These are phyloP conservation scores for Entonaema liquescens DNA, from an alignment of 495 filamentous ascomycete species.

Conservation along the genomic window DNA sequence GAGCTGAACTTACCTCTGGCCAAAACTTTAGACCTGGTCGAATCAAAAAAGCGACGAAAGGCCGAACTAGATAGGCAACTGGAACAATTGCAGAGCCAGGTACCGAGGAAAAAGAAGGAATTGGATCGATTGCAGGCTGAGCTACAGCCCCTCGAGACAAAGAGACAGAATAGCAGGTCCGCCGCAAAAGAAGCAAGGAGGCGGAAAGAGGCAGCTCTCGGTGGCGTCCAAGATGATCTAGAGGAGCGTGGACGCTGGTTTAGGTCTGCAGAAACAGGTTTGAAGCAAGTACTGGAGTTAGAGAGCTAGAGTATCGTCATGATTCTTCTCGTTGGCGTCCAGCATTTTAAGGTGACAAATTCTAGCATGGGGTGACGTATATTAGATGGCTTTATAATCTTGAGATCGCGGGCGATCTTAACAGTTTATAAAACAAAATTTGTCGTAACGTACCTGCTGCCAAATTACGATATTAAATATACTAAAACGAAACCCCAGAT, in stretches of 20 bases:
- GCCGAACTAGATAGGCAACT: constrained; percentile 73
- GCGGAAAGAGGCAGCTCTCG: constrained; percentile 72
- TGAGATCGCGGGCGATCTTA: too few species aligned
- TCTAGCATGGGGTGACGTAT: too few species aligned
- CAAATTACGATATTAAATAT: too few species aligned
- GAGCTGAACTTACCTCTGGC: constrained; percentile 64
- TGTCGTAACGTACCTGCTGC: too few species aligned
- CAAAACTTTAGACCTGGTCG: constrained; percentile 66
- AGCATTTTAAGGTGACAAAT: neutral
- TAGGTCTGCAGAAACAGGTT: constrained; percentile 70
- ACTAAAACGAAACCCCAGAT: too few species aligned
- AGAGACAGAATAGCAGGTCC: constrained; percentile 69
- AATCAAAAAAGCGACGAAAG: constrained; percentile 67
- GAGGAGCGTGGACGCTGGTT: constrained; percentile 88
- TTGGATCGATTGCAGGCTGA: constrained; percentile 76
- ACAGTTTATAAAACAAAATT: too few species aligned
- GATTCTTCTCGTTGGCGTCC: neutral
- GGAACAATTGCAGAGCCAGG: constrained; percentile 66
- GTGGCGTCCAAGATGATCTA: constrained; percentile 77
- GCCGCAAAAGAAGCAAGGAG: constrained; percentile 82
- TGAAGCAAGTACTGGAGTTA: constrained; percentile 71
- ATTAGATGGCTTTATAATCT: too few species aligned
- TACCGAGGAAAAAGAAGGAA: constrained; percentile 78
- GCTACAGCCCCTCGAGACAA: constrained; percentile 72
- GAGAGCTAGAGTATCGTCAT: constrained; percentile 5